phyloP scores from a whole-genome alignment of 768 basidiomycete species.

The Clitopilus hobsonii region DNA sequence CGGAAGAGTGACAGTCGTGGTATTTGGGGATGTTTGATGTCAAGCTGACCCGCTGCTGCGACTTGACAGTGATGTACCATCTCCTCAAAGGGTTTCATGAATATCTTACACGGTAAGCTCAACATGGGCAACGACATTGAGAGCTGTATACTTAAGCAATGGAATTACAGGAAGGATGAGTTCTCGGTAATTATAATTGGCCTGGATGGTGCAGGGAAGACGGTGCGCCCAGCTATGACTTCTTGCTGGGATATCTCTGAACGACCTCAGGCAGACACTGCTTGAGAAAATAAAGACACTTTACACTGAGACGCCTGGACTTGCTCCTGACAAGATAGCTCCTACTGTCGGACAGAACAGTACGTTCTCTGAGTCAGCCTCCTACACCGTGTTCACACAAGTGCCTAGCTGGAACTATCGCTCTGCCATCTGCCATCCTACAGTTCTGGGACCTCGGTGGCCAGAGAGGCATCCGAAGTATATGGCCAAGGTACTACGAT shows the following conservation, averaged over 20 bases:
- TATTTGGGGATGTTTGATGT: slow-evolving; percentile 22
- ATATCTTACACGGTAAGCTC: slow-evolving; percentile 71
- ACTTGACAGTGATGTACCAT: slow-evolving; percentile 71
- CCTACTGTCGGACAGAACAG: slow-evolving; percentile 99
- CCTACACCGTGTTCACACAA: background rate
- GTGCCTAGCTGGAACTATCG: slow-evolving; percentile 80
- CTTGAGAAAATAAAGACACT: slow-evolving; percentile 92
- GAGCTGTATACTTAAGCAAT: background rate
- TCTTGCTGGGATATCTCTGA: slow-evolving; percentile 1
- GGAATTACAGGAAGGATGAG: slow-evolving; percentile 65
- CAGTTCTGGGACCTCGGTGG: slow-evolving; percentile 98
- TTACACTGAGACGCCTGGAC: slow-evolving; percentile 81
- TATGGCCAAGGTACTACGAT: slow-evolving; percentile 94
- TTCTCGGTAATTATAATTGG: slow-evolving; percentile 96
- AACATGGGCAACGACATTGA: background rate
- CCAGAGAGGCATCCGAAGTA: slow-evolving; percentile 87
- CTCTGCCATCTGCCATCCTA: slow-evolving; percentile 87
- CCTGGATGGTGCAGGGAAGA: slow-evolving; percentile 90
- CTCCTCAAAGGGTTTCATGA: slow-evolving; percentile 89
- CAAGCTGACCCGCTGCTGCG: slow-evolving; percentile 8
- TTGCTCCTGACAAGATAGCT: slow-evolving; percentile 89
- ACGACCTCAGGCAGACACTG: slow-evolving; percentile 52
- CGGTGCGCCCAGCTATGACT: slow-evolving; percentile 38
- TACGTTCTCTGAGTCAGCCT: slow-evolving; percentile 30
- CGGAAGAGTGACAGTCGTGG: slow-evolving; percentile 12